A percentile compares a stretch with the other conserved stretches of the same genome.
phyloP scores from a whole-genome alignment of 2,329 filamentous ascomycete genomes.

The Blastomyces silverae region DNA sequence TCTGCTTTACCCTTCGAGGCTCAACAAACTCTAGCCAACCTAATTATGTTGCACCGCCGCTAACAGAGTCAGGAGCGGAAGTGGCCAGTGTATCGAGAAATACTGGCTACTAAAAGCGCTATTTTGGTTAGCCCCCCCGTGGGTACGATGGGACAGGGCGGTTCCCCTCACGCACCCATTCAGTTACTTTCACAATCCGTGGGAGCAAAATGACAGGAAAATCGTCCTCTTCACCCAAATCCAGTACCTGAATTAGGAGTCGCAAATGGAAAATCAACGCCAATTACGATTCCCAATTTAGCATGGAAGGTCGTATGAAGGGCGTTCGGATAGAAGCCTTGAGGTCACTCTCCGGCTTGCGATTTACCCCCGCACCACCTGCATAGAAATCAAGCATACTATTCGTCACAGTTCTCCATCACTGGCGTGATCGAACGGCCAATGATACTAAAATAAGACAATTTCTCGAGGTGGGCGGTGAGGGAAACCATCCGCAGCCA shows the following conservation, averaged over 20 bases:
- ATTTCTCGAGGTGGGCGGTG: background rate
- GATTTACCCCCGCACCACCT: background rate
- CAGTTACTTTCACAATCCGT: no score
- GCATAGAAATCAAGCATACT: background rate
- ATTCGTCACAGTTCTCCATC: background rate
- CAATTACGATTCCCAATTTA: background rate
- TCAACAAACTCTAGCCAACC: background rate
- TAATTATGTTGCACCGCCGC: background rate
- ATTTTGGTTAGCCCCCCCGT: background rate
- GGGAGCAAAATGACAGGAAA: background rate
- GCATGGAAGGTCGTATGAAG: background rate
- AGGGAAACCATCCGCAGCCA: background rate
- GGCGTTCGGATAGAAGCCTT: background rate
- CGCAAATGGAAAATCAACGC: background rate
- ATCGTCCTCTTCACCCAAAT: background rate
- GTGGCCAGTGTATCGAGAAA: background rate
- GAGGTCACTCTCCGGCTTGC: no score
- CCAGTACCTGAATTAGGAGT: background rate
- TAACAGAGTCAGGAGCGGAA: background rate
- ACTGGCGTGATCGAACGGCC: background rate
- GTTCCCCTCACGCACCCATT: background rate
- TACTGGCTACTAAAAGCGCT: background rate
- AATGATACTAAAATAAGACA: slow-evolving; percentile 4
- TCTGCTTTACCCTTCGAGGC: no score
- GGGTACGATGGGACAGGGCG: background rate